phyloP scores from a whole-genome alignment of 2,329 filamentous ascomycete genomes.

The Cercospora sp. region DNA sequence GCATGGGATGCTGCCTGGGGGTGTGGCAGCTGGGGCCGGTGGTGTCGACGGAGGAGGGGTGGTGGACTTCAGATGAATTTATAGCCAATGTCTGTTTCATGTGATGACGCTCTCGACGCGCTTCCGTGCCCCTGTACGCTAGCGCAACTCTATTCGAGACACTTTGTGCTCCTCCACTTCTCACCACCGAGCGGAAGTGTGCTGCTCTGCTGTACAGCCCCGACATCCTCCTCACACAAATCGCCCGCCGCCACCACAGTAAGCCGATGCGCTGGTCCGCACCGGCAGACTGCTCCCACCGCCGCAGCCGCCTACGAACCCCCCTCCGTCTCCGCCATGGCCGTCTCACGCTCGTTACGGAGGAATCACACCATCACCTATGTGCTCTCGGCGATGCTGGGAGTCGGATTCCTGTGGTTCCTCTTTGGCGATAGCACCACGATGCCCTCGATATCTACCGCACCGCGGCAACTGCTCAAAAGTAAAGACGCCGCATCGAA shows the following conservation, averaged over 20 bases:
- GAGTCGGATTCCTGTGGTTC: constrained; percentile 58
- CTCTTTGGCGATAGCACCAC: constrained; percentile 58
- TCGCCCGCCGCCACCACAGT: not conserved
- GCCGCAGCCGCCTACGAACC: not conserved
- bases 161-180: constrained; percentile 25
- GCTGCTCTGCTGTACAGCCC: not conserved
- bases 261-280: constrained; percentile 7
- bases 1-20: not conserved
- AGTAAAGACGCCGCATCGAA: constrained; percentile 62
- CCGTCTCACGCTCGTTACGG: constrained; percentile 67
- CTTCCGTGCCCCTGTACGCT: not conserved
- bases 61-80: not conserved
- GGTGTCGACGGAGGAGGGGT: not conserved
- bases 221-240: not conserved
- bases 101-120: not conserved
- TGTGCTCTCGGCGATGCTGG: constrained; percentile 68
- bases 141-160: not conserved
- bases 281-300: not conserved
- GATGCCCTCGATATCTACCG: constrained; percentile 57
- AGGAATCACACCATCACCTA: constrained; percentile 77
- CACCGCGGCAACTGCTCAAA: constrained; percentile 50
- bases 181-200: not conserved
- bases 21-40: not conserved
- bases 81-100: not conserved
- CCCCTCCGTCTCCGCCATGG: constrained; percentile 47